A percentile compares a stretch with the other conserved stretches of the same genome.
phyloP scores from a whole-genome alignment of 768 basidiomycete species.

The Hortiboletus flavorubellus region DNA sequence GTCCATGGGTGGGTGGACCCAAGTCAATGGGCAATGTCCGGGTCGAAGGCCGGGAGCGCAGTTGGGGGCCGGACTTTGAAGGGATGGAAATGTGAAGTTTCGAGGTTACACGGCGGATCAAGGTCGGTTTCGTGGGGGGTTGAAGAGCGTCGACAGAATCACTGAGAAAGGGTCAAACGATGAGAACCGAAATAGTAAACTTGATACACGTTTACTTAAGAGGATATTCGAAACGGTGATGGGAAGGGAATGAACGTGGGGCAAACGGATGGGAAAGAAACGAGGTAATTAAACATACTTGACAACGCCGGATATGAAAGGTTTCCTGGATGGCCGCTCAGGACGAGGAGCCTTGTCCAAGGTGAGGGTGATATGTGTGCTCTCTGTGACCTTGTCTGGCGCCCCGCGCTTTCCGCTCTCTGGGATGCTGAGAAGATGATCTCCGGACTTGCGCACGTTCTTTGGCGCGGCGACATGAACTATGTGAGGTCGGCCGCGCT shows the following conservation, averaged over 20 bases:
- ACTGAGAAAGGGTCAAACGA: background rate
- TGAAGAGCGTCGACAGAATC: background rate
- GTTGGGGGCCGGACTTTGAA: constrained; percentile 1
- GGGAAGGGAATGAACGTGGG: constrained; percentile 1
- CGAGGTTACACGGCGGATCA: constrained; percentile 32
- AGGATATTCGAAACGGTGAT: background rate
- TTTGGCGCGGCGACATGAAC: constrained; percentile 6
- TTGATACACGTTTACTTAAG: no score
- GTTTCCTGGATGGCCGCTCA: constrained; percentile 2
- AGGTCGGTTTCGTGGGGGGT: constrained; percentile 9
- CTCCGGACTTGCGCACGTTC: background rate
- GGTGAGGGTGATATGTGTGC: background rate
- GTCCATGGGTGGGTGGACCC: background rate
- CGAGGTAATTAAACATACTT: constrained; percentile 12
- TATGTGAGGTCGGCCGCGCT: constrained; percentile 3
- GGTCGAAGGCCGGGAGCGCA: constrained; percentile 14
- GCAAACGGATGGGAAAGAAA: background rate
- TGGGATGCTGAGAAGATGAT: background rate
- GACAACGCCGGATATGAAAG: background rate
- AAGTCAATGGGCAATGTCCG: constrained; percentile 8
- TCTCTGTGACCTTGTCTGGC: background rate
- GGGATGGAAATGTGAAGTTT: constrained; percentile 26
- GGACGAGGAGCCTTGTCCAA: background rate
- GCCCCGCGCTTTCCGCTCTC: background rate
- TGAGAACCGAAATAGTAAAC: background rate